Conservation (phyloP, 164 flowering plant species). For the Santalum album region DNA sequence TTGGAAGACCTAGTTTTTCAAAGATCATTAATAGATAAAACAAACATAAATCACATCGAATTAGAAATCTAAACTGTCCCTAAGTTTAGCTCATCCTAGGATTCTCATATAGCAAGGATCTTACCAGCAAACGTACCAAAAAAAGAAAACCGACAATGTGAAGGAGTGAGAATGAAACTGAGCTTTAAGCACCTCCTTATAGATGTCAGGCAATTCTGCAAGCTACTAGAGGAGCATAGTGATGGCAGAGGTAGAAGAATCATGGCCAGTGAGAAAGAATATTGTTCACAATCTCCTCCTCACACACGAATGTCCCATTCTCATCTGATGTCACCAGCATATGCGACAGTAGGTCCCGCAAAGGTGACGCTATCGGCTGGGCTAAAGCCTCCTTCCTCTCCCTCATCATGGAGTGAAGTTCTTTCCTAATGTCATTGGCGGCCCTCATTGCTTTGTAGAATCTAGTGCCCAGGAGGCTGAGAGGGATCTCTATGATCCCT, state of each 20-base stretch:
- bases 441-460: conserved; percentile 20
- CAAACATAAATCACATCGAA: no score
- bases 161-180: background rate
- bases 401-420: conserved; percentile 8
- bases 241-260: conserved; percentile 14
- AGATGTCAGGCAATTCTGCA: conserved; percentile 22
- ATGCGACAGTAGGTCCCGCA: conserved; percentile 23
- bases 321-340: conserved; percentile 17
- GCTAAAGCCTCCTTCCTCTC: conserved; percentile 15
- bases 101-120: no score
- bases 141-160: no score
- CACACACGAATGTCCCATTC: conserved; percentile 16
- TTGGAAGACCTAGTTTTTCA: no score
- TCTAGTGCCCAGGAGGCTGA: conserved; percentile 29
- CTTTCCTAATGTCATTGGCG: conserved; percentile 13
- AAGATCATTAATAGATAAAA: no score
- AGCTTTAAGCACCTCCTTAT: conserved; percentile 17
- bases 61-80: no score
- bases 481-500: conserved; percentile 20
- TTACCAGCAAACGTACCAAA: no score
- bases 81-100: no score
- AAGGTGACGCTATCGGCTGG: conserved; percentile 6
- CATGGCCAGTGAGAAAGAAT: conserved; percentile 22
- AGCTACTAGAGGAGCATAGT: conserved; percentile 18
- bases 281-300: conserved; percentile 18